Conservation (phyloP, 1,284 basidiomycete genomes). For the Moesziomyces sp. region DNA sequence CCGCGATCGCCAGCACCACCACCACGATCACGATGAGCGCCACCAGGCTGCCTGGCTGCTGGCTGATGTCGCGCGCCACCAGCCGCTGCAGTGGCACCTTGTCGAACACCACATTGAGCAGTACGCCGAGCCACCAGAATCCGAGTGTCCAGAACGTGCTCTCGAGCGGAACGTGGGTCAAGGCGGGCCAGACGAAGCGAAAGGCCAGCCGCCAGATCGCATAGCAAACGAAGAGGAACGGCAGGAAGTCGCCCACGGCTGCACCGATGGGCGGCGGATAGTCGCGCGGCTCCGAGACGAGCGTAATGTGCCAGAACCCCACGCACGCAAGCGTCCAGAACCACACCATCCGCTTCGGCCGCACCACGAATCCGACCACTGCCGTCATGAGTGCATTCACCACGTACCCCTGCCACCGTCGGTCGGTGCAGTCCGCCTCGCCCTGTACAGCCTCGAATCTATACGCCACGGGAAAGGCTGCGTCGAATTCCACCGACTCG, state of each 20-base stretch:
- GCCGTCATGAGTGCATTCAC: slow-evolving; percentile 70
- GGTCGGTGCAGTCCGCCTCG: slow-evolving; percentile 77
- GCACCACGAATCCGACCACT: slow-evolving; percentile 79
- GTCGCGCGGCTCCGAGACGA: slow-evolving; percentile 80
- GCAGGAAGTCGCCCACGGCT: slow-evolving; percentile 81
- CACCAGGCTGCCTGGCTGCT: slow-evolving; percentile 77
- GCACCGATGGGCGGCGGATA: slow-evolving; percentile 72
- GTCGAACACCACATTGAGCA: slow-evolving; percentile 66
- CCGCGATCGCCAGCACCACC: slow-evolving; percentile 68
- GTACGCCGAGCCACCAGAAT: slow-evolving; percentile 80
- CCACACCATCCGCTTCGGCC: slow-evolving; percentile 77
- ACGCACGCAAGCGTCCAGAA: slow-evolving; percentile 80
- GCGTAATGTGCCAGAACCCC: slow-evolving; percentile 85
- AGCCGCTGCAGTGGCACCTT: slow-evolving; percentile 71
- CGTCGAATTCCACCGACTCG: slow-evolving; percentile 78
- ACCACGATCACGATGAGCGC: slow-evolving; percentile 79
- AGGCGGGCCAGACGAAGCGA: slow-evolving; percentile 79
- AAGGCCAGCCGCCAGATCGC: slow-evolving; percentile 81
- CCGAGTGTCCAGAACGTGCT: slow-evolving; percentile 78
- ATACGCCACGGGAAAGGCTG: slow-evolving; percentile 77
- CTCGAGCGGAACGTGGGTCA: slow-evolving; percentile 78
- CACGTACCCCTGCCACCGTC: slow-evolving; percentile 70
- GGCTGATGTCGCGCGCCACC: slow-evolving; percentile 76
- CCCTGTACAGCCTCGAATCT: slow-evolving; percentile 69
- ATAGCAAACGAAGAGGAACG: slow-evolving; percentile 81